Evolutionary conservation across 441 rosid species (phyloP).

Genomic region (Raphanus hybrid): DNA sequence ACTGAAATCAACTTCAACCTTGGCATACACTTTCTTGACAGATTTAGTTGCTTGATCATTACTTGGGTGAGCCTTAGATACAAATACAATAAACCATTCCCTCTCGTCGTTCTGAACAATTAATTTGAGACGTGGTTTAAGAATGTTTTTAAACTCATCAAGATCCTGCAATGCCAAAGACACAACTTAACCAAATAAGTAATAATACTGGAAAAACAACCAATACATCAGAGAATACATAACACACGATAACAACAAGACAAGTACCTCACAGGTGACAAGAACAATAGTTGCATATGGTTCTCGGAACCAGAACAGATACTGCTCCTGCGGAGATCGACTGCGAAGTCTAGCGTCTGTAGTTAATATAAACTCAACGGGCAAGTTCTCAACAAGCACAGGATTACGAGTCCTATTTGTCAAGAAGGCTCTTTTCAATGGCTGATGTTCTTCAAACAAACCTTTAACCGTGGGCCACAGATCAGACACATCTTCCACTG

Average conservation of each 20-base stretch:
- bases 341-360: slow-evolving; percentile 95
- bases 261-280: slow-evolving; percentile 94
- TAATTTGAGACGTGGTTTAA: slow-evolving; percentile 90
- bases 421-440: slow-evolving; percentile 73
- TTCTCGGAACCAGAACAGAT: slow-evolving; percentile 89
- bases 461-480: slow-evolving; percentile 88
- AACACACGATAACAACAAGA: no score
- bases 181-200: slow-evolving; percentile 13
- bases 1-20: slow-evolving; percentile 96
- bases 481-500: slow-evolving; percentile 98
- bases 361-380: slow-evolving; percentile 85
- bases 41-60: slow-evolving; percentile 88
- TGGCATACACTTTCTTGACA: slow-evolving; percentile 89
- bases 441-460: slow-evolving; percentile 73
- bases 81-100: slow-evolving; percentile 98
- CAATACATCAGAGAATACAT: no score
- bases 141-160: slow-evolving; percentile 94
- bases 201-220: background rate
- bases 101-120: slow-evolving; percentile 94
- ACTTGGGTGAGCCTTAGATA: slow-evolving; percentile 90
- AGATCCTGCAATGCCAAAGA: slow-evolving; percentile 70
- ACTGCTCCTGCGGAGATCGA: slow-evolving; percentile 92
- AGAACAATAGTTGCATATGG: slow-evolving; percentile 94
- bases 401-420: slow-evolving; percentile 93
- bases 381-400: slow-evolving; percentile 76